These are phyloP conservation scores for Trypanosoma scelopori DNA, from an alignment of 208 protist genomes.

Conservation along the genomic window DNA sequence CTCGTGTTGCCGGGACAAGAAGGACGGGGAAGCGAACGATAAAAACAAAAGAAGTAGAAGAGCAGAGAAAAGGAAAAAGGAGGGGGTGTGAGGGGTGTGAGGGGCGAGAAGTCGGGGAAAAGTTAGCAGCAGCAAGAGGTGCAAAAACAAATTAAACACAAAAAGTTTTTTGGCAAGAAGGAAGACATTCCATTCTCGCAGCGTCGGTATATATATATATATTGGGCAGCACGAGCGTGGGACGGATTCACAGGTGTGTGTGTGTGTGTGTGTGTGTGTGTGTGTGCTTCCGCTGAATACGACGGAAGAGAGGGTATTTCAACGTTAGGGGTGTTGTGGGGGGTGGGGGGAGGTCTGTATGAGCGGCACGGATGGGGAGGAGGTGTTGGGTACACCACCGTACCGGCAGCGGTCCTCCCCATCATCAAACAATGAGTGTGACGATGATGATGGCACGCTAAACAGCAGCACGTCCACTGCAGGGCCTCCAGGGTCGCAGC, in stretches of 20 bases:
- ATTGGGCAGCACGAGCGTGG: no score
- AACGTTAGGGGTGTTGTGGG: neutral
- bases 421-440: neutral
- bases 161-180: neutral
- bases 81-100: neutral
- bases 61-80: neutral
- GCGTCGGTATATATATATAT: no score
- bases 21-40: neutral
- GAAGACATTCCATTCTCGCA: neutral
- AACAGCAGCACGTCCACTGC: constrained; percentile 83
- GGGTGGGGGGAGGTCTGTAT: neutral
- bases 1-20: neutral
- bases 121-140: neutral
- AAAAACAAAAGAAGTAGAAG: constrained; percentile 4
- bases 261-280: no score
- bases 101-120: no score
- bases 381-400: neutral
- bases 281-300: no score
- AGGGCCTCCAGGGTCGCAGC: constrained; percentile 59
- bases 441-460: constrained; percentile 14
- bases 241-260: no score
- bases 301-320: neutral
- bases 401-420: neutral
- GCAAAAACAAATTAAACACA: neutral
- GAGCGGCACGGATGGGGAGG: constrained; percentile 3